Base-by-base conservation (phyloP, 2,329 filamentous ascomycete species). In the Diaporthe humulicola region DNA sequence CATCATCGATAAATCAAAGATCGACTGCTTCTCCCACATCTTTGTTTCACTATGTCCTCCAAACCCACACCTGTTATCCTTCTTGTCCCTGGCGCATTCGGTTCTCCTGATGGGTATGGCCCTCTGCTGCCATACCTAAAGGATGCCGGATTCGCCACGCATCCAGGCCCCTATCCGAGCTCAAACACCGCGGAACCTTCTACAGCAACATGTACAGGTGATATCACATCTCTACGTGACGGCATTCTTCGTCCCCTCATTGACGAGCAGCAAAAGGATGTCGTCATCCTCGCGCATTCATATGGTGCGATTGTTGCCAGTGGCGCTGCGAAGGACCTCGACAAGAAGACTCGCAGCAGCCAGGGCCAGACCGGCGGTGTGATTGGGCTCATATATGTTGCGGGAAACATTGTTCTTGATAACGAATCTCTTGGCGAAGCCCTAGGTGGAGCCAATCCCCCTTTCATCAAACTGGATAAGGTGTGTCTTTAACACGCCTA, bases 251-350 rank as follows among this genome's bases (percentile, higher is more conserved):
- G 40, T 10, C 71, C 78, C 6, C 76, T 80, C 1, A 6, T 80
- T 9, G 76, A 78, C 0, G n/a, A 78, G n/a, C 33, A 76, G 19
- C 42, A 72, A 33, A 75, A 61, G 28, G 73, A 81, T 30, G 28
- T 80, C 4, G 76, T 80, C 25, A 66, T 81, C n/a, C 40, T 80
- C 10, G 76, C 77, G 0, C 80, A 81, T 50, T 81, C 79, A 1
- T 81, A 78, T 48, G 79, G 79, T 1, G 78, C 78, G 15, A 72
- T 81, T 6, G 78, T 80, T 1, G 77, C 76, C 1, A 78, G 77
- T 4, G 78, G 70, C n/a, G 79, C 79, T 0, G 78, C 77, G 0
- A 80, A 80, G 40, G 73, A 60, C 30, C 78, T 81, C 40, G 79
- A 80, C 54, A 79, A 77, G 42, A 74, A 78, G 71, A 60, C 50